Evolutionary conservation across 306 rosid species (phyloP).

Genomic region (Urtica urens): DNA sequence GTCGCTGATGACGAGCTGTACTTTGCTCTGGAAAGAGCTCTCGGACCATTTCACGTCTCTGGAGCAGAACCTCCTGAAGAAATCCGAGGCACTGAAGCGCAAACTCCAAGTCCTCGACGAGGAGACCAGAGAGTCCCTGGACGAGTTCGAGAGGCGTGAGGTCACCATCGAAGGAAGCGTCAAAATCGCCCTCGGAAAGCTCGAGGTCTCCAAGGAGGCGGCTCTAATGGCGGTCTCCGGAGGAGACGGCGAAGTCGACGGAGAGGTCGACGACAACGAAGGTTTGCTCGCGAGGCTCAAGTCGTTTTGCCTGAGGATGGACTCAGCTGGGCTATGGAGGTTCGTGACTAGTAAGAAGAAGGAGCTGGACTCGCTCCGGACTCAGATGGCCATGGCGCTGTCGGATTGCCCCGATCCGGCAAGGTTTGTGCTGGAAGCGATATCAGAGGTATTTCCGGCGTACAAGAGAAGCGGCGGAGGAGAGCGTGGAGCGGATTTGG

Average conservation of each 20-base stretch:
- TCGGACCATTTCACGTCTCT: constrained; percentile 78
- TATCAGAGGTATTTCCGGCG: constrained; percentile 86
- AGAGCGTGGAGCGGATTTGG: constrained; percentile 52
- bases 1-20: constrained; percentile 92
- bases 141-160: constrained; percentile 71
- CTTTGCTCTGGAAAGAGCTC: constrained; percentile 95
- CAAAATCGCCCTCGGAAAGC: constrained; percentile 58
- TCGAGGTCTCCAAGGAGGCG: constrained; percentile 44
- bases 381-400: constrained; percentile 57
- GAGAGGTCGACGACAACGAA: constrained; percentile 73
- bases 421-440: constrained; percentile 72
- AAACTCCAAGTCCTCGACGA: constrained; percentile 52
- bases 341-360: constrained; percentile 68
- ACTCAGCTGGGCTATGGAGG: constrained; percentile 61
- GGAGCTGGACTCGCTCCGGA: constrained; percentile 61
- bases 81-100: constrained; percentile 56
- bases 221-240: constrained; percentile 35
- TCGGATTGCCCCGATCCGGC: constrained; percentile 83
- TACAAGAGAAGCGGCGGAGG: constrained; percentile 59
- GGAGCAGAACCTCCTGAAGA: constrained; percentile 57
- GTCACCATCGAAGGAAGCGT: constrained; percentile 48
- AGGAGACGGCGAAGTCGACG: constrained; percentile 25
- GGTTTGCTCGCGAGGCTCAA: constrained; percentile 51
- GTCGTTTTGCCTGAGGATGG: constrained; percentile 62
- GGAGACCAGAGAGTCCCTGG: constrained; percentile 51